Base-by-base conservation (phyloP, 345 rosid species). In the Boechera retrofracta region DNA sequence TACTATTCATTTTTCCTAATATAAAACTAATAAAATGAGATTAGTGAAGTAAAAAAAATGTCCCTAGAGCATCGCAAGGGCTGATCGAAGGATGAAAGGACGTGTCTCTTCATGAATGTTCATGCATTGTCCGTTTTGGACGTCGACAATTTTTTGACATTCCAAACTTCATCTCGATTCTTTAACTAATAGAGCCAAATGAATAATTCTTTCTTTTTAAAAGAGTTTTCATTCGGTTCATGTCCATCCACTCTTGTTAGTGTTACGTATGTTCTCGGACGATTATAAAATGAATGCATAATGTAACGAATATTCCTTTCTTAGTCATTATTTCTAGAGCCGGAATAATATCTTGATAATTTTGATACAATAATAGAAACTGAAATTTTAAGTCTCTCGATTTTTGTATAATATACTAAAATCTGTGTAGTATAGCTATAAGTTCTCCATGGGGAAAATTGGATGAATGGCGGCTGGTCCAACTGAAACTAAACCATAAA, bases 61-160 rank as follows among this genome's bases (percentile, higher is more conserved):
- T 65, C 77, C 55, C 67, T 65, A 48, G 24, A 48, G 61, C 31
- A 49, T 31, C 77, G 72, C 77, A 77, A 71, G 29, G 54, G 80
- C 28, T 64, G 66, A 76, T 69, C 26, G 15, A 69, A 62, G 13
- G 28, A 59, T 77, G 58, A 71, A 77, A 45, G 66, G 66, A 71
- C 60, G 44, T 57, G 81, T 36, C 73, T 65, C 68, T 65, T 78
- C 69, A 65, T 72, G 45, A 64, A 64, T 71, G 77, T 65, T 72
- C 67, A 78, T 78, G 80, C 80, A 77, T 63, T 63, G 45, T 77
- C 59, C 51, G 5, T 29, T 52, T 54, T 63, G 51, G 55, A 45
- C 80, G 64, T 69, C 54, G n/a, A 42, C 70, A 54, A 24, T 0
- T 6, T 61, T 10, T 77, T 70, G 75, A 71, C 67, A 45, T 47